These are phyloP conservation scores for Zizania palustris DNA, from an alignment of 202 grass and related monocot genomes.

Conservation along the genomic window DNA sequence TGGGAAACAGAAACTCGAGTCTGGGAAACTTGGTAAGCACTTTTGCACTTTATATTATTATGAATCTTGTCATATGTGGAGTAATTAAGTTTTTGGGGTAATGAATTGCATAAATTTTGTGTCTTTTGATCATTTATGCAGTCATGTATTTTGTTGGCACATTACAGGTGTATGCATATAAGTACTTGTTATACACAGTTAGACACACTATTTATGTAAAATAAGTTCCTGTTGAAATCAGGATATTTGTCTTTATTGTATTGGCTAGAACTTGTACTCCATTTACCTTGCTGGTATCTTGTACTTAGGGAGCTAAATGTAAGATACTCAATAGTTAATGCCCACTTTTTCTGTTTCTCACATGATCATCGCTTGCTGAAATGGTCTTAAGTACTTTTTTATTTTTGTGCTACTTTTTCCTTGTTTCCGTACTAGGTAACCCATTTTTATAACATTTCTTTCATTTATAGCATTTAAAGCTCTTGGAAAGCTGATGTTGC, in stretches of 20 bases:
- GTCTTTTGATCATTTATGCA: not conserved
- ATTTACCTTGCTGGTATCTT: not conserved
- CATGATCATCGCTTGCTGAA: not conserved
- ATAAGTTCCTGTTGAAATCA: not conserved
- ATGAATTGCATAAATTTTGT: not conserved
- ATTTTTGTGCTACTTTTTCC: not conserved
- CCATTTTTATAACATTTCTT: not conserved
- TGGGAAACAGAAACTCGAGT: slow-evolving; percentile 89
- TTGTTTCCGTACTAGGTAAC: not conserved
- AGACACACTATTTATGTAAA: not conserved
- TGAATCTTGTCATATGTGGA: not conserved
- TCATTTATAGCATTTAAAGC: slow-evolving; percentile 71
- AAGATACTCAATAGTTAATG: not conserved
- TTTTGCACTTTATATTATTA: not conserved
- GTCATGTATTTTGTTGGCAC: not conserved
- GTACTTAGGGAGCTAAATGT: not conserved
- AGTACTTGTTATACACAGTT: not conserved
- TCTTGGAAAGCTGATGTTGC: slow-evolving; percentile 87
- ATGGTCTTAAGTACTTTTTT: not conserved
- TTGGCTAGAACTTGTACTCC: too few species aligned
- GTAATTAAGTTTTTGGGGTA: not conserved
- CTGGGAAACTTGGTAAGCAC: slow-evolving; percentile 76
- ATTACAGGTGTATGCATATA: not conserved
- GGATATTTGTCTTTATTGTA: not conserved
- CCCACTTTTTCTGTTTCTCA: not conserved